These are phyloP conservation scores for Backusella tarrabulga DNA, from an alignment of 192 early-diverging fungal genomes.

Conservation along the genomic window DNA sequence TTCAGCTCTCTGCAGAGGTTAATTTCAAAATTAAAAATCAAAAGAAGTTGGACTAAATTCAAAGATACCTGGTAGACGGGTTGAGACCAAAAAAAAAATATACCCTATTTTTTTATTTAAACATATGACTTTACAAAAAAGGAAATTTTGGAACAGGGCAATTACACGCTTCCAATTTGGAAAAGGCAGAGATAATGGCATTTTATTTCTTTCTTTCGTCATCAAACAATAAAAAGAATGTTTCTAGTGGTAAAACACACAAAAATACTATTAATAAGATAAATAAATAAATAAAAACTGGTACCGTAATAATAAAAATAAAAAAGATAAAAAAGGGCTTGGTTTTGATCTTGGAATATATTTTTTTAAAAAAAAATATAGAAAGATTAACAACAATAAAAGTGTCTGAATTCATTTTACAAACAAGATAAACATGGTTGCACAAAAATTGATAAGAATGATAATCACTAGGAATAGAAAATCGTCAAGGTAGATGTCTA, in stretches of 20 bases:
- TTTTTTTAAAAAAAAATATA: not conserved
- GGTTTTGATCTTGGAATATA: not conserved
- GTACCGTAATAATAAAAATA: not conserved
- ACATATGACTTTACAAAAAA: conserved; percentile 6
- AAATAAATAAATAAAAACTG: not conserved
- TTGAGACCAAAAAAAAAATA: conserved; percentile 3
- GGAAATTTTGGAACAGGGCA: conserved; percentile 4
- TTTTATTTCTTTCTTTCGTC: conserved; percentile 6
- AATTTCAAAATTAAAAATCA: not conserved
- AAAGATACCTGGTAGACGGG: conserved; percentile 6
- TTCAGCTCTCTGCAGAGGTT: not conserved
- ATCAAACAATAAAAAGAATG: conserved; percentile 1
- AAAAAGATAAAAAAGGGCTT: not conserved
- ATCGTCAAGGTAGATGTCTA: not conserved
- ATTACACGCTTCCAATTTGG: not conserved
- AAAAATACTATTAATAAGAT: not conserved
- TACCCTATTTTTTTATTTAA: not conserved
- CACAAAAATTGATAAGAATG: not conserved
- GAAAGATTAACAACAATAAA: not conserved
- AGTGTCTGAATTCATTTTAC: conserved; percentile 5
- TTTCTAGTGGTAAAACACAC: not conserved
- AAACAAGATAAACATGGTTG: conserved; percentile 8
- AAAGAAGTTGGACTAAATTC: not conserved
- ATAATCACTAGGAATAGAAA: conserved; percentile 1
- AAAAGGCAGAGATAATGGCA: conserved; percentile 1